Base-by-base conservation (phyloP, 1,284 basidiomycete species). In the Flammula alnicola region DNA sequence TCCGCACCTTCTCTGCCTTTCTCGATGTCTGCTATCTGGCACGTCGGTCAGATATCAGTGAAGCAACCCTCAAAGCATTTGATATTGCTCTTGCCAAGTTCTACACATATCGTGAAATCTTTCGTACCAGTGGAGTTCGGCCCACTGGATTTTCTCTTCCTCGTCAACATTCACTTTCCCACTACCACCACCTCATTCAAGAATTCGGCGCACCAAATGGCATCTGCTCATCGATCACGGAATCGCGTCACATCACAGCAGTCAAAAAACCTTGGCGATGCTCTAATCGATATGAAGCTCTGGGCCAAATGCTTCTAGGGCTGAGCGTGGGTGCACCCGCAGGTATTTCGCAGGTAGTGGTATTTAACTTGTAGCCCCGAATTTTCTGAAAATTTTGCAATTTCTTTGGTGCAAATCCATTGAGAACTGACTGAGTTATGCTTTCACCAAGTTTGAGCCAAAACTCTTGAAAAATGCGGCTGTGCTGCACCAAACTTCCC, bases 21-120 rank as follows among this genome's bases (percentile, higher is more conserved):
- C 41, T 70, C 1, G 65, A 73, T n/a, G 63, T 66, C 16, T 70
- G 65, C 43, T 77, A 76, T 50, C 54, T 72, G 12, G 61, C 61
- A 4, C 64, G 67, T 0, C 57, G 57, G 12, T 45, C 44, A 23
- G 36, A 14, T n/a, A 58, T 65, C 5, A 55, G 51, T 9, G 50
- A 51, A 66, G 1, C 26, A 41, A 20, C 19, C 20, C 5, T 55
- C 2, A 1, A 12, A 22, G 0, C 27, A 16, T 78, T 72, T 33
- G n/a, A n/a, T n/a, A n/a, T n/a, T n/a, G n/a, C n/a, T n/a, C n/a
- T n/a, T n/a, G n/a, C n/a, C n/a, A n/a, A n/a, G n/a, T n/a, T n/a
- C n/a, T 71, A 72, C 40, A 4, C 47, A 0, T 23, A 57, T 6
- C 68, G 70, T 1, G 16, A 58, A 0, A 55, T 72, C 1, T 78